These are phyloP conservation scores for Melastoma malabathricum DNA, from an alignment of 345 rosid genomes.

Conservation along the genomic window DNA sequence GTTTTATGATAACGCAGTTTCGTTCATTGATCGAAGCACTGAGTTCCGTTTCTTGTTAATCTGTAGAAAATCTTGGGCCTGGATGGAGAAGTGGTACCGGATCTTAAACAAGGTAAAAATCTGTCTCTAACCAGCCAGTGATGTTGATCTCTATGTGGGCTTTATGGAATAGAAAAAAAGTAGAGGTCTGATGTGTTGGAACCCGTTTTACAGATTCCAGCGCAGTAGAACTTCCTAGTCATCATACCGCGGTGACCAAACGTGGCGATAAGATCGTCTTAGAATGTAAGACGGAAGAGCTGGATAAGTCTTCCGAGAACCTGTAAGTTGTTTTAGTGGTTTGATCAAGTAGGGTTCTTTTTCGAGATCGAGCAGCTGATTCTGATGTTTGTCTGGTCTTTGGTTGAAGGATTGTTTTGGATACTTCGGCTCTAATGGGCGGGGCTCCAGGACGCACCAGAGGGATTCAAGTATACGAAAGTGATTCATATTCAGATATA, in stretches of 20 bases:
- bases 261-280: conserved; percentile 35
- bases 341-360: not conserved
- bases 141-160: conserved; percentile 1
- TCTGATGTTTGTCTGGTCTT: not conserved
- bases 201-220: conserved; percentile 28
- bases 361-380: not conserved
- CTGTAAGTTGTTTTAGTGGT: conserved; percentile 21
- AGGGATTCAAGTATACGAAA: conserved; percentile 39
- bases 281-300: conserved; percentile 21
- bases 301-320: conserved; percentile 30
- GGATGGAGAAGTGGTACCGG: conserved; percentile 19
- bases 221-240: conserved; percentile 40
- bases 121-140: not conserved
- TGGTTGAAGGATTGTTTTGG: conserved; percentile 52
- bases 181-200: conserved; percentile 7
- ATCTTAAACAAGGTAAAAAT: conserved; percentile 41
- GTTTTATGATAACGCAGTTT: not conserved
- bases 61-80: conserved; percentile 46
- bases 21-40: not conserved
- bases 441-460: conserved; percentile 94
- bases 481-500: conserved; percentile 33
- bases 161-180: conserved; percentile 1
- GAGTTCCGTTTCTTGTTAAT: conserved; percentile 6
- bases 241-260: conserved; percentile 31
- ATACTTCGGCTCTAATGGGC: conserved; percentile 53